Base-by-base conservation (phyloP, 2,329 filamentous ascomycete genomes). In the Diaporthe sp. region DNA sequence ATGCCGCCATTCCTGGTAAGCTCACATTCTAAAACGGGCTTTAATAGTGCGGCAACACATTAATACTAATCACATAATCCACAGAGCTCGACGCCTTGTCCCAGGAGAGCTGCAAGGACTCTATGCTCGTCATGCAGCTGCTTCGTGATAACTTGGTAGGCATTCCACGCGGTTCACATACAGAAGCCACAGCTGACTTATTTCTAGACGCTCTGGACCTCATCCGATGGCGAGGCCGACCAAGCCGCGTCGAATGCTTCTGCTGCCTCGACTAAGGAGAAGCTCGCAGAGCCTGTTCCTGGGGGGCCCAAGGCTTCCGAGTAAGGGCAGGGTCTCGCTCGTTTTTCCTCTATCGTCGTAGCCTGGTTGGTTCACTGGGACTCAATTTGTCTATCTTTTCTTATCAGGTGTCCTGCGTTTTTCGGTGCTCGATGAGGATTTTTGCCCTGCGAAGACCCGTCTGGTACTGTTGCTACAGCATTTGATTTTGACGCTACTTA, bases 61-160 rank as follows among this genome's bases (percentile, higher is more conserved):
- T n/a, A n/a, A n/a, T n/a, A 77, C n/a, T n/a, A 39, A 77, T 58
- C 1, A 74, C 44, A 32, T 37, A 17, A 66, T 73, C 68, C 73
- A 73, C 82, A 95, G 95, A 98, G 90, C 94, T 98, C 79, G 96
- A 98, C 86, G 98, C 96, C 80, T 90, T 98, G 80, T 97, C 94
- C 85, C 96, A 98, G 92, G 96, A 98, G 91, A 97, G 94, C 91
- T 98, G 98, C 94, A 97, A 97, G 92, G 96, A 98, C 89, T 97
- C 95, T 61, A 98, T 96, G 77, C 92, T 98, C 82, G 98, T 98
- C 88, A 98, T 98, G 96, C 96, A 98, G 90, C 94, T 98, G 77
- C 93, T 98, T 84, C 94, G 96, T 84, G 96, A 98, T 89, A 98
- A 98, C 92, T 85, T 98, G 85, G 95, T 97, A 90, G 79, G 91